Percentiles rank a stretch among this genome's conserved stretches.
Evolutionary conservation across 495 filamentous ascomycete species (phyloP).

Genomic region (Penicillium maclennaniae): DNA sequence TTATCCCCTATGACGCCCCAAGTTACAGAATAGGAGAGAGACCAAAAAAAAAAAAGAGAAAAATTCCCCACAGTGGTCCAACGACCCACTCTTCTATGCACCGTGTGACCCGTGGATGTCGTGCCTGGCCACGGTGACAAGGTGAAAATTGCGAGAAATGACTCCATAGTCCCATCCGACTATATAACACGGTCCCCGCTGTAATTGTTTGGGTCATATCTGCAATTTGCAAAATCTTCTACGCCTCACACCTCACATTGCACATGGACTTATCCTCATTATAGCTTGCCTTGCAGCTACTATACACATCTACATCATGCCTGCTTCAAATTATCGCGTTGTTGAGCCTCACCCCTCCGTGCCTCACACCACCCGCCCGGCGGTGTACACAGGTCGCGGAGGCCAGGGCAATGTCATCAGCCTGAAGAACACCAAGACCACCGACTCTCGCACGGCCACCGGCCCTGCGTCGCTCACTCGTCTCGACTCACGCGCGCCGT

Average conservation of each 20-base stretch:
- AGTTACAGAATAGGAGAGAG: slow-evolving; percentile 15
- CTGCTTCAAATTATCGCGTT: slow-evolving; percentile 57
- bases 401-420: slow-evolving; percentile 78
- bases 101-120: slow-evolving; percentile 28
- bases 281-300: slow-evolving; percentile 20
- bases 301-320: slow-evolving; percentile 20
- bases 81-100: slow-evolving; percentile 9
- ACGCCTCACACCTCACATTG: not conserved
- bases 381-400: slow-evolving; percentile 75
- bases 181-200: slow-evolving; percentile 18
- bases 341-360: slow-evolving; percentile 78
- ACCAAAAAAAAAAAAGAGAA: slow-evolving; percentile 14
- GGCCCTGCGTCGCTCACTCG: slow-evolving; percentile 51
- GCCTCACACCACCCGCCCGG: slow-evolving; percentile 53
- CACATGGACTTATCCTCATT: slow-evolving; percentile 19
- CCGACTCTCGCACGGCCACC: slow-evolving; percentile 46
- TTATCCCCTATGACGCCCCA: slow-evolving; percentile 14
- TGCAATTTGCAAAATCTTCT: not conserved
- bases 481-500: slow-evolving; percentile 36
- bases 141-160: not conserved
- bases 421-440: slow-evolving; percentile 63
- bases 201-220: slow-evolving; percentile 3
- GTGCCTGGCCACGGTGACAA: slow-evolving; percentile 15
- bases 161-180: slow-evolving; percentile 9
- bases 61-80: slow-evolving; percentile 12